phyloP scores from a whole-genome alignment of 176 grass and related monocot genomes.

The Oryza australiensis region DNA sequence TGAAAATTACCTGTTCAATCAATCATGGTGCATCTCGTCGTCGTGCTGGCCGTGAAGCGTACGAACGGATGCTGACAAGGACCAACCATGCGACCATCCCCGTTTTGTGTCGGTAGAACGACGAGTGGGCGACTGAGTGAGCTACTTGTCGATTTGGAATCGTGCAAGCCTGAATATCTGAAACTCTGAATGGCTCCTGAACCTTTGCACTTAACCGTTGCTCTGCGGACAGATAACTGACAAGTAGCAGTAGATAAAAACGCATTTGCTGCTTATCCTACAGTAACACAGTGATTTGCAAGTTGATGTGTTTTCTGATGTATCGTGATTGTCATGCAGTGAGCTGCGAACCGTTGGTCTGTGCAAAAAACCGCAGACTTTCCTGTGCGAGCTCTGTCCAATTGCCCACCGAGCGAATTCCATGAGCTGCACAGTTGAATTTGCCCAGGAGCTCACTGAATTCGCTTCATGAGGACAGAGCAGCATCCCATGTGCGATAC shows the following conservation, averaged over 20 bases:
- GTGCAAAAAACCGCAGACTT: background rate
- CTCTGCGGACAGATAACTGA: background rate
- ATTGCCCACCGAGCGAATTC: background rate
- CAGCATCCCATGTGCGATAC: background rate
- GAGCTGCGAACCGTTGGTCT: background rate
- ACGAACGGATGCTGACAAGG: background rate
- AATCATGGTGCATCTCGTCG: background rate
- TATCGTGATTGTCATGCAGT: background rate
- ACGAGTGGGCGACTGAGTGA: background rate
- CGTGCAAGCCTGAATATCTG: background rate
- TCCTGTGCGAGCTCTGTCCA: background rate
- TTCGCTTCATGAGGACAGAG: background rate
- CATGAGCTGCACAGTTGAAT: background rate
- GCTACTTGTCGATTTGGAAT: background rate
- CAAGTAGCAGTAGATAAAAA: background rate
- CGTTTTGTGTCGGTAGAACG: conserved; percentile 20
- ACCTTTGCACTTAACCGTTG: background rate
- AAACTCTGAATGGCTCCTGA: background rate
- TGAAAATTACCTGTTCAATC: background rate
- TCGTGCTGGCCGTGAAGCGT: background rate
- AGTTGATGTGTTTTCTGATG: background rate
- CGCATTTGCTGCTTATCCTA: background rate
- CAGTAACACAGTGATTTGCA: too few species aligned
- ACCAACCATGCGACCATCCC: too few species aligned
- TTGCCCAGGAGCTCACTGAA: background rate